Conservation (phyloP, 2,329 filamentous ascomycete species). For the Diplocarpon mali region DNA sequence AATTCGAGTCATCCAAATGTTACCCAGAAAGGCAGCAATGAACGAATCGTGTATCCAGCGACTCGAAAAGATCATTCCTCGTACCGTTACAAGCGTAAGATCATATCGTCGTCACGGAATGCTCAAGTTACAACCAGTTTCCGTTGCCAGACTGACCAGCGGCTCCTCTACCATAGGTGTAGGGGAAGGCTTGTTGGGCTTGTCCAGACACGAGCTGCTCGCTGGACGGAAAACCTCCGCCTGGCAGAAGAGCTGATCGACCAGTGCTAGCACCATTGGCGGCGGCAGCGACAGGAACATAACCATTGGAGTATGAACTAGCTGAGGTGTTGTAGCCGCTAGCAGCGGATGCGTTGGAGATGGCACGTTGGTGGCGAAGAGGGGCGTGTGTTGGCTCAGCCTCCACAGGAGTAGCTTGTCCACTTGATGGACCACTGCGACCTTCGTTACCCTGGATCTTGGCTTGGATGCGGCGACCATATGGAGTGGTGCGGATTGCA, state of each 20-base stretch:
- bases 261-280: constrained; percentile 15
- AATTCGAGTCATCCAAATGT: constrained; percentile 3
- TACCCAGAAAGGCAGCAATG: constrained; percentile 8
- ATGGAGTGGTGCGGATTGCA: constrained; percentile 78
- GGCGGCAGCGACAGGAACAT: constrained; percentile 11
- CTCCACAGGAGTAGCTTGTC: constrained; percentile 25
- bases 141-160: constrained; percentile 20
- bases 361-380: constrained; percentile 25
- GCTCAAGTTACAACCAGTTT: constrained; percentile 22
- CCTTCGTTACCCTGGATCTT: constrained; percentile 61
- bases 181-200: constrained; percentile 18
- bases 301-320: constrained; percentile 23
- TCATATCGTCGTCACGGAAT: constrained; percentile 26
- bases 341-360: constrained; percentile 23
- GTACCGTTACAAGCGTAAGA: constrained; percentile 30
- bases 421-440: constrained; percentile 24
- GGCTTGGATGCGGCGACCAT: constrained; percentile 84
- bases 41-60: constrained; percentile 16
- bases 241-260: constrained; percentile 13
- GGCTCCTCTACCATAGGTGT: constrained; percentile 20
- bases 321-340: constrained; percentile 16
- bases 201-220: constrained; percentile 17
- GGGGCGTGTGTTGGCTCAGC: constrained; percentile 18
- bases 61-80: constrained; percentile 26
- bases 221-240: constrained; percentile 17